Conservation (phyloP, 176 grass and related monocot genomes). For the Paspalum vaginatum region DNA sequence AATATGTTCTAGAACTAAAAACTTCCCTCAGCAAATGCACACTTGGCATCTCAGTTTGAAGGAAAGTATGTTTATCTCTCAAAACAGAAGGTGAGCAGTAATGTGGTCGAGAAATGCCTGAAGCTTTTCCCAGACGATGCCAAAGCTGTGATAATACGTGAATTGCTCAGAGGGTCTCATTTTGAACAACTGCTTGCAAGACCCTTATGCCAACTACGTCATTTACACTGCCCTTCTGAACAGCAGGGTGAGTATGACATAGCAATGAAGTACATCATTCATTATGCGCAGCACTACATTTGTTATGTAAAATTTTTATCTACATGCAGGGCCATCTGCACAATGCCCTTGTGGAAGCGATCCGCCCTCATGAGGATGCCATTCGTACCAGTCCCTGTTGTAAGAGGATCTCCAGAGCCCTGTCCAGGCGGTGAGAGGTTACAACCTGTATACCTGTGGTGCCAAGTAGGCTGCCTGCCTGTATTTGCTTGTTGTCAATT, state of each 20-base stretch:
- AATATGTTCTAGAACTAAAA: constrained; percentile 68
- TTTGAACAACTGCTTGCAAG: constrained; percentile 87
- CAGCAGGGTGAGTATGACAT: constrained; percentile 56
- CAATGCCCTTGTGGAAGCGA: constrained; percentile 55
- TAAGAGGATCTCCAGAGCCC: constrained; percentile 75
- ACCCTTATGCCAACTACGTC: constrained; percentile 90
- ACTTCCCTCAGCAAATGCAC: constrained; percentile 64
- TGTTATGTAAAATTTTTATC: constrained; percentile 5
- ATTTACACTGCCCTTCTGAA: constrained; percentile 70
- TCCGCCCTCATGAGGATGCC: constrained; percentile 64
- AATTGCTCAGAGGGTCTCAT: constrained; percentile 58
- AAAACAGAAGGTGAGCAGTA: constrained; percentile 92
- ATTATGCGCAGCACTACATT: neutral
- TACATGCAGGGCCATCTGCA: constrained; percentile 54
- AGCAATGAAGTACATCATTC: neutral
- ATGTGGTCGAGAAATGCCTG: constrained; percentile 95
- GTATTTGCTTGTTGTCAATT: constrained; percentile 44
- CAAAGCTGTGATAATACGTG: constrained; percentile 63
- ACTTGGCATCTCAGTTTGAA: constrained; percentile 70
- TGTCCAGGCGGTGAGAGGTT: constrained; percentile 66
- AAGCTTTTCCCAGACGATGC: constrained; percentile 62
- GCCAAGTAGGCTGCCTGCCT: constrained; percentile 18
- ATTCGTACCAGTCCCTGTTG: constrained; percentile 78
- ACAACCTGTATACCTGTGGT: constrained; percentile 33
- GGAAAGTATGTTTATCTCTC: constrained; percentile 78